Evolutionary conservation across 208 protist species (phyloP), one percentile per base, ranked within the genome.

Genomic region (Endotrypanum monterogeii): DNA sequence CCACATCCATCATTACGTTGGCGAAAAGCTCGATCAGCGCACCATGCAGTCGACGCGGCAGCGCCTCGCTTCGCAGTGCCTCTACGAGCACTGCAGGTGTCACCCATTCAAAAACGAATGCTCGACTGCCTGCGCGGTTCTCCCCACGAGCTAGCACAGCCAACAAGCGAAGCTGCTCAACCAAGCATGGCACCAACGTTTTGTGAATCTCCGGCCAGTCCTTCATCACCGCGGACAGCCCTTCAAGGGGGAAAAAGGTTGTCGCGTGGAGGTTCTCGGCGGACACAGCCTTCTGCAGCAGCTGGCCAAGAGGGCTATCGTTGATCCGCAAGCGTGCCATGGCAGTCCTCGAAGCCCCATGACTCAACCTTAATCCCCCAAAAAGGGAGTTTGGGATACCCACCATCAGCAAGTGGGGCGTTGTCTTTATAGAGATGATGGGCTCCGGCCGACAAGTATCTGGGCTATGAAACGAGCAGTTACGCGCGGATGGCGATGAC

Each of bases 21-120:
- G 85, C 61, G 48, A 86, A 85, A 2, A 89, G 74, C 48, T 79
- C 67, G 7, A 86, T 55, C 28, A 89, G 62, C 16, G 85, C 82
- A 39, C 74, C 82, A 62, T 81, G 82, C 48, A 89, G 66, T 23
- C 37, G 58, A 1, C 76, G 50, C 12, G 85, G 79, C 55, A 89
- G 71, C 25, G 57, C 61, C 57, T 63, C 57, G 48, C 76, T 83
- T 44, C 39, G 30, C 71, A 85, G 28, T 35, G 62, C 41, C 58
- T 75, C 58, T 20, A 77, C 67, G 12, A 87, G 69, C 56, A 79
- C 83, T 35, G 79, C 76, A 9, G 51, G 48, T 39, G 85, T 74
- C 28, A 86, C 69, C 71, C 73, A 85, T 54, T 72, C 57, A 20
- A 78, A 66, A 58, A 88, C 71, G 37, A 89, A 67, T 1, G 73